A percentile compares a stretch with the other conserved stretches of the same genome.
Conservation (phyloP, 2,329 filamentous ascomycete species). For the Xylaria sp. region DNA sequence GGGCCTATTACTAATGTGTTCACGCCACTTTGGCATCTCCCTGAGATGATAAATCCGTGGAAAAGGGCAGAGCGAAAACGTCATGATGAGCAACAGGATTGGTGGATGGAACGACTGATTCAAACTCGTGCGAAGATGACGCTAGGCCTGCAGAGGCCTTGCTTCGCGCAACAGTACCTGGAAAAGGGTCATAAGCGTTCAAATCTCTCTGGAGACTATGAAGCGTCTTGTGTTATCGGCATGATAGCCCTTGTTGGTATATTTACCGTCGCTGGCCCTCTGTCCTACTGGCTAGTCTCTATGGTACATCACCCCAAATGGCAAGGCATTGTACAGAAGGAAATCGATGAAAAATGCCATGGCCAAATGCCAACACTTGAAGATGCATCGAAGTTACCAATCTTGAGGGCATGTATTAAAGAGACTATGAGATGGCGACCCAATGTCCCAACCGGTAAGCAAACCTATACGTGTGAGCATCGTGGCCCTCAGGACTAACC, state of each 20-base stretch:
- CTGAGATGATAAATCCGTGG: constrained; percentile 63
- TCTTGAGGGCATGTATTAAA: constrained; percentile 60
- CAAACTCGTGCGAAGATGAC: constrained; percentile 55
- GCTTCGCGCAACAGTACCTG: constrained; percentile 56
- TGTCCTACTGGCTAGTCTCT: constrained; percentile 54
- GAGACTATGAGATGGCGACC: constrained; percentile 59
- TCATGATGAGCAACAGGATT: constrained; percentile 63
- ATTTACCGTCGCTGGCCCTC: constrained; percentile 53
- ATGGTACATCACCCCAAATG: constrained; percentile 62
- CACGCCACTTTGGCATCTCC: constrained; percentile 65
- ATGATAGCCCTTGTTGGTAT: constrained; percentile 55
- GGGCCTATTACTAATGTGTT: constrained; percentile 68
- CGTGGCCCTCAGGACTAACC: constrained; percentile 27
- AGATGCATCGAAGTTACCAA: constrained; percentile 56
- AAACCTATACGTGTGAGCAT: background rate
- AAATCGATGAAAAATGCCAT: constrained; percentile 58
- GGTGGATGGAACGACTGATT: constrained; percentile 62
- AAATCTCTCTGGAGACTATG: constrained; percentile 49
- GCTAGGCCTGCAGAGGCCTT: constrained; percentile 54
- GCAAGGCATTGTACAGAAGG: constrained; percentile 58
- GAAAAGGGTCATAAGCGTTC: constrained; percentile 51
- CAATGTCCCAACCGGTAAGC: constrained; percentile 56
- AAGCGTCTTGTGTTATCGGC: constrained; percentile 51
- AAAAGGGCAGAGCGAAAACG: constrained; percentile 63
- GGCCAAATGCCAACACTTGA: constrained; percentile 57